Evolutionary conservation across 2,329 filamentous ascomycete species (phyloP), one percentile per base, ranked within the genome.

Genomic region (Cladosporium velox): DNA sequence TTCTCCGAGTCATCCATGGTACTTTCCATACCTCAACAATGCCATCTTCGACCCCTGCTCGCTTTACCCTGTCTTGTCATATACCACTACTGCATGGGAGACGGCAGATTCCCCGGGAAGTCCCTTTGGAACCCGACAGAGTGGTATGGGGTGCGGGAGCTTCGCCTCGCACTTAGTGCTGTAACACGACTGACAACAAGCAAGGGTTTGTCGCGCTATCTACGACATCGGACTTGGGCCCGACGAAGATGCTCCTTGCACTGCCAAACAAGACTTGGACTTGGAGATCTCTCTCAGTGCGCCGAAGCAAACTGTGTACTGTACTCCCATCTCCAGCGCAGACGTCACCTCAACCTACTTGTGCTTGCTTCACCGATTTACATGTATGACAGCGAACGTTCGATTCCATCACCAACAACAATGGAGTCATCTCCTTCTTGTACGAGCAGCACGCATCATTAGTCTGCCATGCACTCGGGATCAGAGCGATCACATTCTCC

Each of bases 101-200:
- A 8, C 52, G 52, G 52, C 52, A 55, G 28, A 55, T 55, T 7
- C 52, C 52, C 52, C 28, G 52, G 52, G 15, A 34, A 18, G 15
- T 55, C 26, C 52, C 52, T 34, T 55, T 15, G 26, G 3, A 47
- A n/a, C 21, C 52, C 52, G 52, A 55, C 52, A 55, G 52, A 18
- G 26, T 55, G 52, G 52, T n/a, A 52, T 35, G 34, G 26, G 24
- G 49, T 54, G 15, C 51, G 52, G 52, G 52, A 55, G 18, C 28
- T n/a, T 55, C 52, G 52, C 52, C 52, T 55, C 52, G 52, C 52
- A 15, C 14, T 55, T 55, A 21, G 30, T 47, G n/a, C 41, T 47
- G 41, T 47, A 47, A 47, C 52, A 55, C 28, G 21, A 30, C 5
- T 34, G 3, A 4, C 41, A 2, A 47, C 26, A 55, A 30, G 30